These are phyloP conservation scores for Anethum foeniculum DNA, from an alignment of 140 eudicot genomes.

Conservation along the genomic window DNA sequence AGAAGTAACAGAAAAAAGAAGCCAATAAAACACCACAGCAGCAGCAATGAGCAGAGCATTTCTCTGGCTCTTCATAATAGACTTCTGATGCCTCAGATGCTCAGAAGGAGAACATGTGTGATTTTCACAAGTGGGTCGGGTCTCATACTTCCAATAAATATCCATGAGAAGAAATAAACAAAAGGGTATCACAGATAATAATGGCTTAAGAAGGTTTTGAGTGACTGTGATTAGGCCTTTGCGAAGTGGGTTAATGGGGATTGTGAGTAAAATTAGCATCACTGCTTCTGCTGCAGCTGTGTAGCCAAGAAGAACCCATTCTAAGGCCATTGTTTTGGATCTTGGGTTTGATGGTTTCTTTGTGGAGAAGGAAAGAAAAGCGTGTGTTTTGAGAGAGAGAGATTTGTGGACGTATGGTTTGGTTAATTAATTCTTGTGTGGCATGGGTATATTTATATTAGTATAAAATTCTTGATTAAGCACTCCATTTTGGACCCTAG, in stretches of 20 bases:
- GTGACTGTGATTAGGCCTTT: constrained; percentile 2
- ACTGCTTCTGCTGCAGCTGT: constrained; percentile 8
- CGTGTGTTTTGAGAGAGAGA: background rate
- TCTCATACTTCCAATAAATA: constrained; percentile 24
- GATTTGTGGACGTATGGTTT: background rate
- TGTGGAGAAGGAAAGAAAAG: background rate
- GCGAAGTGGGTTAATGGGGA: constrained; percentile 13
- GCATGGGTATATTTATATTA: background rate
- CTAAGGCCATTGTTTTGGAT: constrained; percentile 6
- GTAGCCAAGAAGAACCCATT: constrained; percentile 8
- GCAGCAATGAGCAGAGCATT: constrained; percentile 26
- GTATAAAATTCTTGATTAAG: background rate
- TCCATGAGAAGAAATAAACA: constrained; percentile 20
- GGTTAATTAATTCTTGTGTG: background rate
- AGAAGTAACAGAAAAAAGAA: constrained; percentile 22
- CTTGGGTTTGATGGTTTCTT: background rate
- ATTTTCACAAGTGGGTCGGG: constrained; percentile 21
- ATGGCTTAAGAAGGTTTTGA: constrained; percentile 2
- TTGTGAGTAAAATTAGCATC: constrained; percentile 6
- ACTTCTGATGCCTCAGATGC: constrained; percentile 23
- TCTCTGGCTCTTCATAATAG: constrained; percentile 27
- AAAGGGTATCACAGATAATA: constrained; percentile 1
- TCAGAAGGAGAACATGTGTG: constrained; percentile 25
- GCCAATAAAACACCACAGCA: constrained; percentile 26
- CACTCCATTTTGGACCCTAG: constrained; percentile 3